Conservation (phyloP, 1,284 basidiomycete species). For the Moesziomyces parantarcticus region DNA sequence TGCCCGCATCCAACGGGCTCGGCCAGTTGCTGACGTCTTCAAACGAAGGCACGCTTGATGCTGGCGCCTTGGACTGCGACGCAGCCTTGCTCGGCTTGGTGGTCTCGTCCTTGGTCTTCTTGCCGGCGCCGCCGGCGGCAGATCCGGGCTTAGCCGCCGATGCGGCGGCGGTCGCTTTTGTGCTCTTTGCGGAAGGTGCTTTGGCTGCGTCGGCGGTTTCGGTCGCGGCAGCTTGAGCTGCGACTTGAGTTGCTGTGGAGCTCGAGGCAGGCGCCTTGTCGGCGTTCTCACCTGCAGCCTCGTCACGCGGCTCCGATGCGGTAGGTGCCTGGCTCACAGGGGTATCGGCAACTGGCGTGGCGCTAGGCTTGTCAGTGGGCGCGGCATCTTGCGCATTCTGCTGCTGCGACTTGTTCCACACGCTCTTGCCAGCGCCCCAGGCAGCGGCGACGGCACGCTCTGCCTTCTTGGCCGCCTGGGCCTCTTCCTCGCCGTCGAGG, state of each 20-base stretch:
- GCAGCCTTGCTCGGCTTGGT: constrained; percentile 15
- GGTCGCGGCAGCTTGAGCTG: neutral
- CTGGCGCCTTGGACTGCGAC: constrained; percentile 1
- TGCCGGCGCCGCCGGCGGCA: constrained; percentile 1
- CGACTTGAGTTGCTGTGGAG: neutral
- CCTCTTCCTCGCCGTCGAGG: constrained; percentile 27
- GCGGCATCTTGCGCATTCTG: constrained; percentile 1
- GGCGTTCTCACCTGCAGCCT: neutral
- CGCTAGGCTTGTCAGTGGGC: neutral
- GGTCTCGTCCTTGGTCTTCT: constrained; percentile 9
- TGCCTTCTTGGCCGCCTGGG: constrained; percentile 41
- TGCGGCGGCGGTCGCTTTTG: neutral
- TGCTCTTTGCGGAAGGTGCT: neutral
- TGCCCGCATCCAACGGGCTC: constrained; percentile 45
- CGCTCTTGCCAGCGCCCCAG: constrained; percentile 49
- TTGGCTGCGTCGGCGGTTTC: neutral
- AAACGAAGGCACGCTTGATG: constrained; percentile 19
- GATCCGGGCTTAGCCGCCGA: neutral
- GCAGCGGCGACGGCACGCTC: constrained; percentile 46
- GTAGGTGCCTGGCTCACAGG: neutral
- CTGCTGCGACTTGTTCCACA: constrained; percentile 41
- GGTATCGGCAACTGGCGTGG: neutral
- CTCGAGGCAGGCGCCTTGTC: neutral
- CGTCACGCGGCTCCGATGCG: neutral
- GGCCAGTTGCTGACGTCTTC: constrained; percentile 49